Evolutionary conservation across 176 grass and related monocot genomes (phyloP).

Genomic region (Oryza longistaminata): DNA sequence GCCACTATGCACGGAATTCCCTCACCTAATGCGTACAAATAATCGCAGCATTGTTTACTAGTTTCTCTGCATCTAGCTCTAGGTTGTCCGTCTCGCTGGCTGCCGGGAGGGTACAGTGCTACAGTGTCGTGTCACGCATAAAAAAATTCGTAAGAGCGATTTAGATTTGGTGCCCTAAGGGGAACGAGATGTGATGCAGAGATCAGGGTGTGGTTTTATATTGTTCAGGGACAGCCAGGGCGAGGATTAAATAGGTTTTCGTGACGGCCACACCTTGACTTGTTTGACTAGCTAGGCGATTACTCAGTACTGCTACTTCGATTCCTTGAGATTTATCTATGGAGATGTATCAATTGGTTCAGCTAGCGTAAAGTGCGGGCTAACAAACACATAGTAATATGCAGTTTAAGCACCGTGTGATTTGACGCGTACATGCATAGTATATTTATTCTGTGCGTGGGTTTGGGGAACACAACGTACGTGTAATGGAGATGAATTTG

Average conservation of each 20-base stretch:
- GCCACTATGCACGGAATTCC: conserved; percentile 53
- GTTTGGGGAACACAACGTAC: background rate
- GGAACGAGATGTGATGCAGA: conserved; percentile 9
- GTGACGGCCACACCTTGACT: conserved; percentile 52
- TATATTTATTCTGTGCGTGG: background rate
- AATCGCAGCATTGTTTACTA: conserved; percentile 15
- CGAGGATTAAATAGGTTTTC: conserved; percentile 34
- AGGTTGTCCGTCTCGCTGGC: conserved; percentile 24
- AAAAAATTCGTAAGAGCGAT: background rate
- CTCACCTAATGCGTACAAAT: conserved; percentile 47
- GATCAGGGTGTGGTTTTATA: conserved; percentile 28
- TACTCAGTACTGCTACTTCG: conserved; percentile 13
- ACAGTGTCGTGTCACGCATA: background rate
- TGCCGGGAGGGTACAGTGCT: background rate
- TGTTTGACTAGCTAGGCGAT: conserved; percentile 49
- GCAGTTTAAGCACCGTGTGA: background rate
- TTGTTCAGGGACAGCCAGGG: conserved; percentile 37
- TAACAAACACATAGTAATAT: background rate
- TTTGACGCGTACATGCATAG: background rate
- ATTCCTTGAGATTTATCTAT: background rate
- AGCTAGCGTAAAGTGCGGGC: background rate
- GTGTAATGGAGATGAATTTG: background rate
- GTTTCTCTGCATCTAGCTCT: conserved; percentile 21
- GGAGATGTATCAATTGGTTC: background rate
- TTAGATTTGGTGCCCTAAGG: conserved; percentile 37